A percentile compares a stretch with the other conserved stretches of the same genome.
These are phyloP conservation scores for Stagonosporopsis cucurbitacearum DNA, from an alignment of 2,329 filamentous ascomycete species.

Conservation along the genomic window DNA sequence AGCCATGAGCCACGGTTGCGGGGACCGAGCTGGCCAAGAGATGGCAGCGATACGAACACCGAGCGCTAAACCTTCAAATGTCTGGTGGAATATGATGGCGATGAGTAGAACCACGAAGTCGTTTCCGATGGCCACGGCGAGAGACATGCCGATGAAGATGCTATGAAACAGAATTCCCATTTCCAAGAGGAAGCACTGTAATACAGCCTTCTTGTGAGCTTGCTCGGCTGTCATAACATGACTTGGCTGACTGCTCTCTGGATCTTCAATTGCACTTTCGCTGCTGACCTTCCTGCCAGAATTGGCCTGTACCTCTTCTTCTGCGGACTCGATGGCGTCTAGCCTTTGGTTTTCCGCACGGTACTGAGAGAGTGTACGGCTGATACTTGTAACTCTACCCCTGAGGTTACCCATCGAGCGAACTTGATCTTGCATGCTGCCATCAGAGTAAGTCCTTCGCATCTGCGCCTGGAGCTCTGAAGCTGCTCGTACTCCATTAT, in stretches of 20 bases:
- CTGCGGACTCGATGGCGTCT: slow-evolving; percentile 54
- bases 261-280: slow-evolving; percentile 31
- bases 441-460: slow-evolving; percentile 28
- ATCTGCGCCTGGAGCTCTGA: slow-evolving; percentile 16
- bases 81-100: slow-evolving; percentile 71
- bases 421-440: slow-evolving; percentile 33
- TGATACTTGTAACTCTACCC: slow-evolving; percentile 37
- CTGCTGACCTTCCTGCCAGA: slow-evolving; percentile 25
- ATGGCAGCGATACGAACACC: slow-evolving; percentile 85
- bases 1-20: slow-evolving; percentile 72
- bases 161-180: slow-evolving; percentile 69
- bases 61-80: slow-evolving; percentile 85
- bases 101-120: slow-evolving; percentile 65
- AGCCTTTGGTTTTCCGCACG: slow-evolving; percentile 34
- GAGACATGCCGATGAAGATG: slow-evolving; percentile 67
- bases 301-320: slow-evolving; percentile 46
- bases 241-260: slow-evolving; percentile 26
- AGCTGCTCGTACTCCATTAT: slow-evolving; percentile 1
- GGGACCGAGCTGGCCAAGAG: slow-evolving; percentile 51
- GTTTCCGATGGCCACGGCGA: slow-evolving; percentile 60
- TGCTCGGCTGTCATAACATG: slow-evolving; percentile 29
- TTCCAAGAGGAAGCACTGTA: slow-evolving; percentile 56
- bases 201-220: slow-evolving; percentile 37
- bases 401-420: slow-evolving; percentile 33
- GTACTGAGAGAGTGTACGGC: slow-evolving; percentile 39